Evolutionary conservation across 805 yeast species (phyloP).

Genomic region (Candida dendrica): DNA sequence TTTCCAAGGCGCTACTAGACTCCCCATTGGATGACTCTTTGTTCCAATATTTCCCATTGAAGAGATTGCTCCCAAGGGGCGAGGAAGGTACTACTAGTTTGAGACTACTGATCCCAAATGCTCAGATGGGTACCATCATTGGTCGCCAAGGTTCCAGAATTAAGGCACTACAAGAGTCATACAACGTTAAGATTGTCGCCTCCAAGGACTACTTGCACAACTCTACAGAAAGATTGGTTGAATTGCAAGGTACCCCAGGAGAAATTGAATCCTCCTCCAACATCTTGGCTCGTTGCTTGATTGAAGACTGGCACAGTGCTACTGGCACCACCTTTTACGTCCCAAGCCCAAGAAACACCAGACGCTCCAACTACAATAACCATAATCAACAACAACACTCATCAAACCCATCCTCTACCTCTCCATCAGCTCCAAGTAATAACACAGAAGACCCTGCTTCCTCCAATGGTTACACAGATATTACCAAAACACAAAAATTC

Average conservation of each 20-base stretch:
- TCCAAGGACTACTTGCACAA: conserved; percentile 76
- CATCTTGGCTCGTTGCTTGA: conserved; percentile 59
- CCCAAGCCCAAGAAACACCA: conserved; percentile 30
- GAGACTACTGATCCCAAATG: conserved; percentile 71
- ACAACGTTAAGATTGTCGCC: conserved; percentile 75
- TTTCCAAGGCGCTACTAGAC: conserved; percentile 57
- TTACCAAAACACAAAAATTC: conserved; percentile 43
- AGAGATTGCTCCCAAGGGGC: conserved; percentile 47
- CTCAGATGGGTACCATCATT: conserved; percentile 83
- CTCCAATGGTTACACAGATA: conserved; percentile 4
- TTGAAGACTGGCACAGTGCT: conserved; percentile 66
- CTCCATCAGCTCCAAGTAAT: no score
- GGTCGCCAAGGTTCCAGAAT: conserved; percentile 80
- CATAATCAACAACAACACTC: conserved; percentile 3
- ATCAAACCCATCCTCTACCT: neutral
- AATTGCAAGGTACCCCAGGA: conserved; percentile 72
- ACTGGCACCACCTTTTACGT: conserved; percentile 58
- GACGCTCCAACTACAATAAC: conserved; percentile 2
- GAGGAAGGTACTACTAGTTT: conserved; percentile 48
- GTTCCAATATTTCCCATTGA: conserved; percentile 52
- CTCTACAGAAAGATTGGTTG: conserved; percentile 81
- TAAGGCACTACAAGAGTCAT: conserved; percentile 65
- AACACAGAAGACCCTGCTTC: neutral
- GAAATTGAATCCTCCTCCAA: conserved; percentile 50
- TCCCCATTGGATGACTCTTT: conserved; percentile 26